phyloP scores from a whole-genome alignment of 257 asterid species.

The Petunia secreta region DNA sequence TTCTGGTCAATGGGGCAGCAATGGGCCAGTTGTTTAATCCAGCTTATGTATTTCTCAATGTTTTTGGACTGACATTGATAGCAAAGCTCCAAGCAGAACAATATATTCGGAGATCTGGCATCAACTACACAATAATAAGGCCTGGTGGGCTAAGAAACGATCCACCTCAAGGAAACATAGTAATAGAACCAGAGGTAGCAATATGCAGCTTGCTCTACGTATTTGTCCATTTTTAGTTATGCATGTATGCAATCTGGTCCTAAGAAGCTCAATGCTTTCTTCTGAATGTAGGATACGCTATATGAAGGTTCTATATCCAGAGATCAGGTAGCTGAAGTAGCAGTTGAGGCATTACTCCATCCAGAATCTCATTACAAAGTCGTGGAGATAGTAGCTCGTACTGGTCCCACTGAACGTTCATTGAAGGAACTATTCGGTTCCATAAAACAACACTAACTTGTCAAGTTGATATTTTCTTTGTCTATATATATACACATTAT shows the following conservation, averaged over 20 bases:
- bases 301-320: slow-evolving; percentile 85
- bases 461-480: neutral
- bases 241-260: neutral
- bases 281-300: slow-evolving; percentile 66
- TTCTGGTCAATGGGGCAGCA: slow-evolving; percentile 92
- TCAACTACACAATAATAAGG: slow-evolving; percentile 88
- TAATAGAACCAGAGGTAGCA: slow-evolving; percentile 92
- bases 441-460: slow-evolving; percentile 59
- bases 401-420: slow-evolving; percentile 76
- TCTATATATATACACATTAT: neutral
- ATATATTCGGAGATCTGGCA: slow-evolving; percentile 83
- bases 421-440: slow-evolving; percentile 76
- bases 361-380: slow-evolving; percentile 80
- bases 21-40: slow-evolving; percentile 95
- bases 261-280: neutral
- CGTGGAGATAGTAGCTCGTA: slow-evolving; percentile 85
- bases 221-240: neutral
- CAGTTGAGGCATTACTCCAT: slow-evolving; percentile 80
- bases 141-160: slow-evolving; percentile 93
- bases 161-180: slow-evolving; percentile 83
- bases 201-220: slow-evolving; percentile 6
- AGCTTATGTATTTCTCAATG: slow-evolving; percentile 85
- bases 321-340: slow-evolving; percentile 94
- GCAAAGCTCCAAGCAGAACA: slow-evolving; percentile 98
- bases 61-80: slow-evolving; percentile 78